Evolutionary conservation across 768 basidiomycete genomes (phyloP), one percentile per base, ranked within the genome.

Genomic region (Mycena amicta): DNA sequence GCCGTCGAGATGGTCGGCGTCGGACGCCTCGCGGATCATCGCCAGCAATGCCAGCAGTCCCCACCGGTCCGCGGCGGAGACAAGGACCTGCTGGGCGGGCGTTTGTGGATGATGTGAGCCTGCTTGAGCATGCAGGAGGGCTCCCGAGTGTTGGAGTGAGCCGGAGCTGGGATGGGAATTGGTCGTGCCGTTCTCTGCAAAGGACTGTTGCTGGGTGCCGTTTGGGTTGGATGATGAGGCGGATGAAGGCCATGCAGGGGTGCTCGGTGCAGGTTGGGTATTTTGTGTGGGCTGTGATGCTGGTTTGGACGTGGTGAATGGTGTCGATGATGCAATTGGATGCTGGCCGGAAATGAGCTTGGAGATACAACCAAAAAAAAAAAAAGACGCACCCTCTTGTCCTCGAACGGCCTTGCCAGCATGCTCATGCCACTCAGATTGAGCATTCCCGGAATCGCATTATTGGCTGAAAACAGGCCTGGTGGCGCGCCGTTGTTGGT

Each of bases 11-110:
- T 45, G 43, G 74, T 96, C 94, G 52, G 87, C 79, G 69, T 95
- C 92, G 56, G 80, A 69, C 46, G 90, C 87, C 62, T 84, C 90
- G 78, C 92, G 92, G 73, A 96, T 91, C 80, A 92, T 83, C 46
- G 90, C 86, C 56, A 98, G 77, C 53, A 98, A 76, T 16, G 91
- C 93, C 47, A 95, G 70, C 16, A 98, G 79, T 3, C 95, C 95
- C 94, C 95, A 98, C 69, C 93, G 83, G 74, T 98, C 95, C 39
- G 95, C 95, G 2, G 95, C 93, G 61, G 88, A 91, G 64, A 92
- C 85, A 40, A 97, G 82, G 16, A 98, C 85, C 74, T 98, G 95
- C 71, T 97, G 92, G 45, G 93, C 93, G 2, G 95, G 94, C 43
- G 92, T 93, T 71, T 92, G 90, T 59, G 92, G 75, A 71, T 61